These are phyloP conservation scores for Xerocomellus intermedius DNA, from an alignment of 768 basidiomycete species.

Conservation along the genomic window DNA sequence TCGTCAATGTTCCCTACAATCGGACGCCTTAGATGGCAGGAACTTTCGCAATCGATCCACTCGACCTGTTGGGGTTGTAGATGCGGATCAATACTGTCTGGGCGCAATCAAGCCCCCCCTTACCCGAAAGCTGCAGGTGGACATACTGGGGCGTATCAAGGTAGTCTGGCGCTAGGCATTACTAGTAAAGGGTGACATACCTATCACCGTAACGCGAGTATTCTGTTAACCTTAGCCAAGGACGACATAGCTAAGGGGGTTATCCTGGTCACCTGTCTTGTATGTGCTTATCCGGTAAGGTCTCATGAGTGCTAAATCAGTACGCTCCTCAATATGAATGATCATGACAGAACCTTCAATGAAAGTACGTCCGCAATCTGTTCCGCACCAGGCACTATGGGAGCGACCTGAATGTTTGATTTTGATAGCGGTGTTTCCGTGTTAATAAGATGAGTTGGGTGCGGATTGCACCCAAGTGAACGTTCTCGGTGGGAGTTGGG, in stretches of 20 bases:
- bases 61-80: neutral
- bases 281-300: constrained; percentile 22
- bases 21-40: neutral
- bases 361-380: constrained; percentile 10
- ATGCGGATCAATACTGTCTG: neutral
- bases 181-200: constrained; percentile 4
- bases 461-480: constrained; percentile 7
- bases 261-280: constrained; percentile 25
- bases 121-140: neutral
- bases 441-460: neutral
- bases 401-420: constrained; percentile 10
- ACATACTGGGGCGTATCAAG: neutral
- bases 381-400: constrained; percentile 15
- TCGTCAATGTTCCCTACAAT: neutral
- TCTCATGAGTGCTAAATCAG: constrained; percentile 11
- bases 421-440: constrained; percentile 6
- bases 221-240: constrained; percentile 15
- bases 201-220: neutral
- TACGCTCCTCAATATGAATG: constrained; percentile 9
- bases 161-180: neutral
- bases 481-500: constrained; percentile 2
- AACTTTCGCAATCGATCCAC: neutral
- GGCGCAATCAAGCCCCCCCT: constrained; percentile 1
- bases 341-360: constrained; percentile 20
- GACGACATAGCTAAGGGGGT: constrained; percentile 16